Evolutionary conservation across 257 asterid species (phyloP), one percentile per base, ranked within the genome.

Genomic region (Anisodus tanguticus): DNA sequence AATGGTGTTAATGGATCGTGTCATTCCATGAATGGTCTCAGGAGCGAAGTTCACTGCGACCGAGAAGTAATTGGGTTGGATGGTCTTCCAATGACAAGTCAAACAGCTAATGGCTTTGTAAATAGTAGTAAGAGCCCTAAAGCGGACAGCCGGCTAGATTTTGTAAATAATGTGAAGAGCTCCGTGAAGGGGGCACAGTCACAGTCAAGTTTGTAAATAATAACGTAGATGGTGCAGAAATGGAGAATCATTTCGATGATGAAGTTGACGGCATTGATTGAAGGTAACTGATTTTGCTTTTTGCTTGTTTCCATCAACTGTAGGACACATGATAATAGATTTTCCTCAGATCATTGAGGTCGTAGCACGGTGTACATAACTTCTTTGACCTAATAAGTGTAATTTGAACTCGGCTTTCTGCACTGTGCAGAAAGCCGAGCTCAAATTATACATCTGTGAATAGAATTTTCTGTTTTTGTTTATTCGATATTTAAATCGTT

Each of bases 121-220:
- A 83, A 92, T 93, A 90, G 86, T 87, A 84, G 87, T 79, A 93
- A 87, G 66, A 80, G 87, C 88, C 92, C 90, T 55, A 62, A 84
- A 81, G 86, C 70, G 74, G 86, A 85, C 83, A 64, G 86, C 57
- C 83, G n/a, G 85, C 87, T 85, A 45, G 91, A 83, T 85, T 86
- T 80, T 93, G 97, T 95, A 92, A 87, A 90, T 94, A 94, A 87
- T 86, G 89, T 88, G 81, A 88, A 85, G 22, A 47, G 85, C 83
- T 82, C 84, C 16, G 87, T 9, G 83, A 59, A 60, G 82, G 89
- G 83, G 83, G 64, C 87, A 79, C 91, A 85, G 85, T 72, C 85
- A n/a, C n/a, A n/a, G n/a, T n/a, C 85, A 88, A 89, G 85, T 83
- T 81, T 89, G 94, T 91, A 87, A 88, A 95, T 92, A 94, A 88